Base-by-base conservation (phyloP, 2,329 filamentous ascomycete genomes). In the Fusarium napiforme region DNA sequence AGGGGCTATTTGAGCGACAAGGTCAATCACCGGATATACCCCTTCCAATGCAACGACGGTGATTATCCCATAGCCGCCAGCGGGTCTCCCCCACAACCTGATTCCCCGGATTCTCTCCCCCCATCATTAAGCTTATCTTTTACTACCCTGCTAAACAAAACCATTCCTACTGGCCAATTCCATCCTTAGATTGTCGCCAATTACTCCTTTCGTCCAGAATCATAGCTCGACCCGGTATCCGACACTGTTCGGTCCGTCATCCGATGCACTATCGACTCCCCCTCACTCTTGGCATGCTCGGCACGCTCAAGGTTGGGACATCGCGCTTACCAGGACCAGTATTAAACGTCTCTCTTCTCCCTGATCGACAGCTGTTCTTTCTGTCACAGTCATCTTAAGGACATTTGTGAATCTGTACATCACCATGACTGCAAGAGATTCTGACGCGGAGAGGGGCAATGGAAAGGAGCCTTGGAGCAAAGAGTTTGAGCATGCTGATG, bases 271-370 rank as follows among this genome's bases (percentile, higher is more conserved):
- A 68, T 64, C n/a, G 2, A 36, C 42, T 59, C 64, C 64, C 66
- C 66, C 66, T 56, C 64, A 55, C 32, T 68, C 66, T 68, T 64
- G 66, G 66, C 66, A 69, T 21, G 37, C n/a, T 45, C 42, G 64
- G 46, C 30, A 34, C 18, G 16, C 6, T 9, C 36, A 5, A 26
- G 47, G 42, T 55, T 63, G 39, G 47, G 66, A 30, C 18, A 18
- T n/a, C 19, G 26, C 2, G 23, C 3, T 18, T n/a, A n/a, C n/a
- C 19, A 40, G 23, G 21, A 21, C 28, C 23, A 19, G 37, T 45
- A 40, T 69, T 56, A 68, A 63, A 56, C 36, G 15, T 45, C 30
- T 12, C 16, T 18, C 42, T 19, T n/a, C 1, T 30, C n/a, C 34
- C 21, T 21, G 37, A 42, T n/a, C 42, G 12, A 14, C 14, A n/a